Percentiles rank a stretch among this genome's conserved stretches.
Evolutionary conservation across 306 rosid genomes (phyloP).

Genomic region (Prunus mongolica): DNA sequence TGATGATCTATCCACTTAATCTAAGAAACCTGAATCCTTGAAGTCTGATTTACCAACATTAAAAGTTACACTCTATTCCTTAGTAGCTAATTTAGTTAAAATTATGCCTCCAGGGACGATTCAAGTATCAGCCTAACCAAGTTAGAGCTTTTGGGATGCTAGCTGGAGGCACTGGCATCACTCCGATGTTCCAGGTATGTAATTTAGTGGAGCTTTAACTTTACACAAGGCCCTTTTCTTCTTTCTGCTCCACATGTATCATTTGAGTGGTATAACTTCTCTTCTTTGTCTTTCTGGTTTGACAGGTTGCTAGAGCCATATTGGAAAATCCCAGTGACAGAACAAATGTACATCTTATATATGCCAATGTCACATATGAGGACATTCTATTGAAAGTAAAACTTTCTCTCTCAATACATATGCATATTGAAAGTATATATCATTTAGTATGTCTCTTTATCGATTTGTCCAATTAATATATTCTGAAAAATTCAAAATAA

Average conservation of each 20-base stretch:
- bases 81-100: neutral
- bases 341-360: slow-evolving; percentile 54
- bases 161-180: slow-evolving; percentile 85
- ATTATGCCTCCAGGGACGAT: slow-evolving; percentile 50
- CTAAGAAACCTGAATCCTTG: neutral
- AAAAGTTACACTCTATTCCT: neutral
- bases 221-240: neutral
- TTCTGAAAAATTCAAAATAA: too few relatives aligned
- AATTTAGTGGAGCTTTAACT: neutral
- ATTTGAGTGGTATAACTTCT: neutral
- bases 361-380: slow-evolving; percentile 60
- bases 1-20: neutral
- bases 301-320: slow-evolving; percentile 61
- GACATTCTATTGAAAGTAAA: slow-evolving; percentile 46
- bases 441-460: too few relatives aligned
- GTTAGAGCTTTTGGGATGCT: slow-evolving; percentile 68
- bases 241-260: neutral
- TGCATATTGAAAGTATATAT: neutral
- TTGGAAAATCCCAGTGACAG: slow-evolving; percentile 64
- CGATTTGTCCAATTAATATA: neutral
- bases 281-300: neutral
- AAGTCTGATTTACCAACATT: neutral
- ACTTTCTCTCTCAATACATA: neutral
- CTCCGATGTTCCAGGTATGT: slow-evolving; percentile 86
- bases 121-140: slow-evolving; percentile 62